Base-by-base conservation (phyloP, 1,139 yeast species). In the Pichia inconspicua region DNA sequence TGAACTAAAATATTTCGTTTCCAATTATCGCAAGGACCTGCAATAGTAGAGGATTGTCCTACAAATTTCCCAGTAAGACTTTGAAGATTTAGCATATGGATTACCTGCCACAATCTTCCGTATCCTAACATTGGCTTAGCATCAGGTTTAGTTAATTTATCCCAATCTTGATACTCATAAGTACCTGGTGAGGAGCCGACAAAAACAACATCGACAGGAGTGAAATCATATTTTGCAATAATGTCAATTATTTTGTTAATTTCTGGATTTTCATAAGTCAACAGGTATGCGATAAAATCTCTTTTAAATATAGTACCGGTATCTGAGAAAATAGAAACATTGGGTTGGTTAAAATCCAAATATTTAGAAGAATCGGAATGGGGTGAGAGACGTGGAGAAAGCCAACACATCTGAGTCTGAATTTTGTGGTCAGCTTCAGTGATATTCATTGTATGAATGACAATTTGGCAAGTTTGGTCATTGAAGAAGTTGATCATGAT, bases 401-500 rank as follows among this genome's bases (percentile, higher is more conserved):
- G 63, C 89, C 88, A 82, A 37, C 75, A 66, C 72, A 80, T 79
- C 59, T 82, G 88, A 3, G 84, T 80, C 46, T 82, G 76, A 1
- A 73, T 73, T 5, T 68, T 67, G 48, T 79, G 72, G 60, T 83
- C 89, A 1, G 72, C 61, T 41, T 64, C 63, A 0, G 82, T 78
- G 46, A 81, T 59, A 59, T 83, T 83, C 58, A 77, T 73, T 0
- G 88, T 77, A 66, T 82, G 75, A 19, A 82, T 67, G n/a, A 77
- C 75, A 0, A 82, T 60, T 56, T 75, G 79, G 31, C 74, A 62
- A 0, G 72, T 61, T 0, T 60, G 60, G 52, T 74, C 77, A 3
- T 57, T 60, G 55, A 68, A 78, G 50, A 75, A 68, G 58, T 81
- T 81, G 15, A 83, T 65, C 73, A 82, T 78, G 76, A 82, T 68